Evolutionary conservation across 2,329 filamentous ascomycete species (phyloP).

Genomic region (Neopestalotiopsis clavispora): DNA sequence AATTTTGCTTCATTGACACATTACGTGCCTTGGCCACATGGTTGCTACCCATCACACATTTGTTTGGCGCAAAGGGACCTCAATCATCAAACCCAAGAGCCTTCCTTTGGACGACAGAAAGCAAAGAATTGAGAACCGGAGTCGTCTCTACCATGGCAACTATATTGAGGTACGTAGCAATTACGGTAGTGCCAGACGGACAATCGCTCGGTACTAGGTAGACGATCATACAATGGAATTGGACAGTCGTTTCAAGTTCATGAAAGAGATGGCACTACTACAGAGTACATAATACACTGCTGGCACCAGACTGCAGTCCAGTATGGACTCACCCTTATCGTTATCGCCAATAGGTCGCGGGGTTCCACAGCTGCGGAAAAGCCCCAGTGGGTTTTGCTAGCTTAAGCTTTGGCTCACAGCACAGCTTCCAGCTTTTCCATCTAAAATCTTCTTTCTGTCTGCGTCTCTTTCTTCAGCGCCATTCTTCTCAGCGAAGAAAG

Average conservation of each 20-base stretch:
- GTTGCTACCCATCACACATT: not conserved
- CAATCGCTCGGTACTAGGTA: too few relatives aligned
- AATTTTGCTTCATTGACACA: not conserved
- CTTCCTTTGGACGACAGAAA: not conserved
- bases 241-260: not conserved
- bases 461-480: not conserved
- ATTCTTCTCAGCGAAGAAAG: not conserved
- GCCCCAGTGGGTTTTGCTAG: not conserved
- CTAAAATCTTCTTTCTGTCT: not conserved
- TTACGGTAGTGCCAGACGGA: not conserved
- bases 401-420: not conserved
- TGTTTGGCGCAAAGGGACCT: not conserved
- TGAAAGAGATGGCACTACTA: not conserved
- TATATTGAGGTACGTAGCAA: not conserved
- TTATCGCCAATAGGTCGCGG: not conserved
- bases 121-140: not conserved
- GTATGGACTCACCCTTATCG: not conserved
- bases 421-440: not conserved
- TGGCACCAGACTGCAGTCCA: too few relatives aligned
- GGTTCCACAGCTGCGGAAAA: not conserved
- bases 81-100: not conserved
- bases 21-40: not conserved
- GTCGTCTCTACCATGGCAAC: not conserved
- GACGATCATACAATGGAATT: not conserved
- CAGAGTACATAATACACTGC: too few relatives aligned